Evolutionary conservation across 2,329 filamentous ascomycete genomes (phyloP).

Genomic region (Fonsecaea nubica): DNA sequence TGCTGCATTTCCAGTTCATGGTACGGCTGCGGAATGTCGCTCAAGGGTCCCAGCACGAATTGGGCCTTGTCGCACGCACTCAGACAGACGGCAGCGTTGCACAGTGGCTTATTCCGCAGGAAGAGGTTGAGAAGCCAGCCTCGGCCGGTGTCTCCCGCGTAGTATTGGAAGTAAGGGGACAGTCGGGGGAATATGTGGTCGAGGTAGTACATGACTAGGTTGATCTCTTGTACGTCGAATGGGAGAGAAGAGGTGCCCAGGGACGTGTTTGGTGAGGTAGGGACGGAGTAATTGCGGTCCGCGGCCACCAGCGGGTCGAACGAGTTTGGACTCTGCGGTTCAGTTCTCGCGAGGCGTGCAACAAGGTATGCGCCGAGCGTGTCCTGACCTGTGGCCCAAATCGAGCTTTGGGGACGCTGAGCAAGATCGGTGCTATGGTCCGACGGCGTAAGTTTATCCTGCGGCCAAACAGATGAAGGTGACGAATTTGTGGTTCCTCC

Average conservation of each 20-base stretch:
- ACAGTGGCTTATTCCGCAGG: constrained; percentile 14
- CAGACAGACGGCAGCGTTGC: constrained; percentile 16
- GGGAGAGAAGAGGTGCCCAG: background rate
- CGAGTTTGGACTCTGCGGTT: background rate
- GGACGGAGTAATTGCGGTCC: background rate
- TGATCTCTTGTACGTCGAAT: constrained; percentile 5
- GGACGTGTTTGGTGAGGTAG: background rate
- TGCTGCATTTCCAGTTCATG: constrained; percentile 20
- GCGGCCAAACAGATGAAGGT: background rate
- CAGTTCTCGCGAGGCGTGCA: background rate
- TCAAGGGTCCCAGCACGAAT: constrained; percentile 14
- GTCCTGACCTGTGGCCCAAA: background rate
- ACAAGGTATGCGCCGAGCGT: background rate
- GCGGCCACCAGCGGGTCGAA: background rate
- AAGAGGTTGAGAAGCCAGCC: constrained; percentile 20
- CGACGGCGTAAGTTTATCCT: background rate
- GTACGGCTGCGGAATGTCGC: constrained; percentile 15
- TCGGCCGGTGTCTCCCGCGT: constrained; percentile 10
- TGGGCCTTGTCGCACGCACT: constrained; percentile 21
- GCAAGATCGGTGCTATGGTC: background rate
- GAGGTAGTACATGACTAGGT: constrained; percentile 15
- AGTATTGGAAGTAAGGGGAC: constrained; percentile 1
- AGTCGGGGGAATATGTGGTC: constrained; percentile 13
- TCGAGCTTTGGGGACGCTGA: background rate
- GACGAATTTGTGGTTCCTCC: background rate